A percentile compares a stretch with the other conserved stretches of the same genome.
Conservation (phyloP, 2,329 filamentous ascomycete genomes). For the Macrophomina tecta region DNA sequence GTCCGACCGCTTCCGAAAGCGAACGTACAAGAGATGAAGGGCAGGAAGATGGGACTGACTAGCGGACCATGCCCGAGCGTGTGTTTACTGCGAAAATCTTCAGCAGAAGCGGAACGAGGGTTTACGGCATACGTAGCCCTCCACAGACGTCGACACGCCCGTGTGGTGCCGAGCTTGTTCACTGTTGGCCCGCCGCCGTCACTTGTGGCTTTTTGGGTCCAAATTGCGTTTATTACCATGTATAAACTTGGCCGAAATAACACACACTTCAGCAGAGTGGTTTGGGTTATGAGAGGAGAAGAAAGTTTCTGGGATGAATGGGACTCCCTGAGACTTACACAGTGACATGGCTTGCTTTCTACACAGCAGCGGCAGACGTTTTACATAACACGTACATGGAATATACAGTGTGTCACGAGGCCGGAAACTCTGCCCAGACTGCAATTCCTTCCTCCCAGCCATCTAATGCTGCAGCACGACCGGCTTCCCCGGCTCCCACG, state of each 20-base stretch:
- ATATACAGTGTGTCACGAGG: neutral
- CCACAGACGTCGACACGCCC: neutral
- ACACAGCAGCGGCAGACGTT: no score
- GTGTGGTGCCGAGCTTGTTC: neutral
- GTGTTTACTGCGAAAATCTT: neutral
- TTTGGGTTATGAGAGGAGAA: no score
- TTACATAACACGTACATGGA: neutral
- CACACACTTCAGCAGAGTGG: no score
- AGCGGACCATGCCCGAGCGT: neutral
- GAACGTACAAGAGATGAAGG: constrained; percentile 8
- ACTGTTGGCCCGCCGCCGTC: neutral
- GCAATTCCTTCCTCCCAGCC: neutral
- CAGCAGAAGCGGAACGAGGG: neutral
- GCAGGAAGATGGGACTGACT: neutral
- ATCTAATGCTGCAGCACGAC: constrained; percentile 61
- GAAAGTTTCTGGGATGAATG: no score
- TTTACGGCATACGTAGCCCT: neutral
- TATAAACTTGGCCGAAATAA: no score
- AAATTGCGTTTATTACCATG: no score
- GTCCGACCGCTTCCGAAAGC: neutral
- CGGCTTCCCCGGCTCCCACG: constrained; percentile 81
- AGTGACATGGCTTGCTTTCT: no score
- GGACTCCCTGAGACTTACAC: no score
- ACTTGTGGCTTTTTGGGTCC: neutral
- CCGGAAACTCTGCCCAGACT: neutral